Evolutionary conservation across 1,284 basidiomycete species (phyloP), one percentile per base, ranked within the genome.

Genomic region (Neonothopanus nambi): DNA sequence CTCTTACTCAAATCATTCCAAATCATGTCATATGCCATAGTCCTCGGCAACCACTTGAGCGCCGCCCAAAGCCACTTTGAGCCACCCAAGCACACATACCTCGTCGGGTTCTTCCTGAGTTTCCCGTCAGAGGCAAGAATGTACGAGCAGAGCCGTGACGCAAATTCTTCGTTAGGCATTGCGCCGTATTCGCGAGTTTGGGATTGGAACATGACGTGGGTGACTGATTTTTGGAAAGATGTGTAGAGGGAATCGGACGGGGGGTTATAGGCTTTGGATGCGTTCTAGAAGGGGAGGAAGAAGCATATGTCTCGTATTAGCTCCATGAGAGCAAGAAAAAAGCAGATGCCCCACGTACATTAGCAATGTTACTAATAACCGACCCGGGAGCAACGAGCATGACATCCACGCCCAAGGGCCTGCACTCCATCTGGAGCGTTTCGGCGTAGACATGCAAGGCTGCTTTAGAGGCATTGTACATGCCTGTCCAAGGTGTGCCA

Each of bases 381-480:
- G 48, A 42, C 11, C 58, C 60, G 12, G 60, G 58, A 23, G 36
- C 53, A 23, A 61, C 33, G 21, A 61, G 53, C 56, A 60, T 55
- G 33, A 60, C 60, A 36, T 57, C 52, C 3, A 61, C 42, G 17
- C 58, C 56, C 43, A 61, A 51, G 1, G 60, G 60, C 33, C 53
- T 45, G 42, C 59, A 63, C 43, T 63, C 61, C 61, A 63, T 61
- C 13, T 58, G 51, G 13, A 63, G 46, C 0, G 59, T 59, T 47
- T 63, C 60, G 20, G 52, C 57, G 38, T 57, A 57, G 12, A 42
- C 35, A 18, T 57, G 51, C 3, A 56, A 39, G 1, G 61, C 61
- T 8, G 61, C 59, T 45, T 63, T 63, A 17, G 58, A 58, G 2
- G 61, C 54, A 9, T 53, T 55, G 44, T 63, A 63, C 28, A 63